A percentile compares a stretch with the other conserved stretches of the same genome.
Evolutionary conservation across 345 rosid genomes (phyloP).

Genomic region (Syzygium oleosum): DNA sequence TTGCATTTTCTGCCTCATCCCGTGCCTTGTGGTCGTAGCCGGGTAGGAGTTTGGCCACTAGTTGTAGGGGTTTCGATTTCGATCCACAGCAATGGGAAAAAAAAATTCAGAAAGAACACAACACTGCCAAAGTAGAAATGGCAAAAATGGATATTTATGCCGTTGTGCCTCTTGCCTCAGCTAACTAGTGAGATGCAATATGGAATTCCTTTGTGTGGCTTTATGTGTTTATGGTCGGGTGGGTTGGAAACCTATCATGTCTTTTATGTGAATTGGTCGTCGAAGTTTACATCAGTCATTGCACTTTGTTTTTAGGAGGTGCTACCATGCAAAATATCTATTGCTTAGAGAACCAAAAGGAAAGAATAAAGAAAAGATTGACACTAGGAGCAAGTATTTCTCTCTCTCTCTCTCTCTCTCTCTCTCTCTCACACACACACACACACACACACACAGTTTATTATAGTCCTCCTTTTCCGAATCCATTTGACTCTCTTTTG

Average conservation of each 20-base stretch:
- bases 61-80: background rate
- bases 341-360: background rate
- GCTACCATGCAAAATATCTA: background rate
- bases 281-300: background rate
- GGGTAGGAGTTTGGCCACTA: background rate
- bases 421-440: background rate
- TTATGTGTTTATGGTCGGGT: background rate
- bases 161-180: background rate
- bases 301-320: background rate
- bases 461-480: background rate
- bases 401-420: background rate
- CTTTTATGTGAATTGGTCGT: background rate
- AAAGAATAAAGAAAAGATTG: background rate
- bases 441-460: background rate
- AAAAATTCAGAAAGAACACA: background rate
- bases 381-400: background rate
- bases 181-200: background rate
- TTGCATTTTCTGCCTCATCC: background rate
- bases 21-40: background rate
- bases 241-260: background rate
- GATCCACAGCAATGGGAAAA: background rate
- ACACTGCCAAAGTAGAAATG: background rate
- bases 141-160: background rate
- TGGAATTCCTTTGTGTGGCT: background rate
- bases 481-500: background rate